Evolutionary conservation across 2,329 filamentous ascomycete genomes (phyloP), one percentile per base, ranked within the genome.

Genomic region (Fusarium hainanense): DNA sequence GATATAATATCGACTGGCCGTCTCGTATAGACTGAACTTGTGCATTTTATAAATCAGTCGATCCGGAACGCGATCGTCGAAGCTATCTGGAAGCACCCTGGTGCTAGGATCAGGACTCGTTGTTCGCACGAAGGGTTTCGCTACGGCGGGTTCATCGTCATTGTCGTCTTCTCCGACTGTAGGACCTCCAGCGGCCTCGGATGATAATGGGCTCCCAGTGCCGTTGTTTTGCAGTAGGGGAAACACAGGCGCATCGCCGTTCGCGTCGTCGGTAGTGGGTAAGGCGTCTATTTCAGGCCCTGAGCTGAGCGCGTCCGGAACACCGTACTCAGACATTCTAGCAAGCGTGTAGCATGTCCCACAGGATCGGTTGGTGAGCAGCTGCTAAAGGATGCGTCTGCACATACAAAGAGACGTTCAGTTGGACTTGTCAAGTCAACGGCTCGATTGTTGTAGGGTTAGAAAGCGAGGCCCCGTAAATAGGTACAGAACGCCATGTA

Each of bases 21-120:
- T 99, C 82, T 99, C 96, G 80, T 99, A 98, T 23, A 99, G 83
- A n/a, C 93, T 96, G 80, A 97, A 98, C 76, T 96, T 97, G 83
- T 98, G 94, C 93, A 99, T 97, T 78, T 87, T 88, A 79, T 87
- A 85, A 46, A 84, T 79, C 20, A 83, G 72, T 23, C 82, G 80
- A 55, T 82, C 78, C 7, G 75, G 74, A 2, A 74, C 72, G 16
- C 75, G 77, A 18, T 78, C 77, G 20, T 81, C 78, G 23, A 78
- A 77, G 16, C 75, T 73, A 32, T 80, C 77, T 37, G 69, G 65
- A 6, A 71, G 66, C 11, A 59, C 62, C 28, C 79, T 79, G 6
- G 75, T 72, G 21, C 77, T 72, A 10, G 82, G 77, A 42, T 86
- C 82, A 13, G 85, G 87, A 71, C 86, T 89, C 23, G 81, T 83